Evolutionary conservation across 208 protist species (phyloP), one percentile per base, ranked within the genome.

Genomic region (Leishmania gerbilli): DNA sequence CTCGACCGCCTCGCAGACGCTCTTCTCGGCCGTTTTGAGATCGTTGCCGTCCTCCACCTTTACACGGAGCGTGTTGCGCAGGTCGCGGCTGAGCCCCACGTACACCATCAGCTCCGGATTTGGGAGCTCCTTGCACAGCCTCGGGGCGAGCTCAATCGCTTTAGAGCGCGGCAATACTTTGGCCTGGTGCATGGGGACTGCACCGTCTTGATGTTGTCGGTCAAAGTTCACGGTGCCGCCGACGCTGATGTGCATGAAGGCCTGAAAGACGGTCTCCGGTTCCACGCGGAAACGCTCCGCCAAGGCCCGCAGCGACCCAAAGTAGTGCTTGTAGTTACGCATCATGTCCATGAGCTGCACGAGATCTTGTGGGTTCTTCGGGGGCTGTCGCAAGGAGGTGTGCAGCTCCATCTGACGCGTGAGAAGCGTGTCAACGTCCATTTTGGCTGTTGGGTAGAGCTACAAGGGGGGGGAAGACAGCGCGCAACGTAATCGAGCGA

Each of bases 41-140:
- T 98, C 95, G 80, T 95, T 97, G 31, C 84, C 88, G 82, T 97
- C 95, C 78, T 98, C 93, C 3, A 97, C 89, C 79, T 98, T 98
- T 31, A 98, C 92, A 19, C 94, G 92, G 62, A 97, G 76, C 1
- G 90, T 85, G 31, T 84, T 83, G 53, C 95, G 94, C 37, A 96
- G 85, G 69, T 88, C 87, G 40, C 93, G 90, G 76, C 90, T 89
- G 19, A 92, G 77, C 19, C 81, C 87, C 3, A 97, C 92, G 82
- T 92, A 95, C 53, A 87, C 83, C 89, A 92, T 88, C 15, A 98
- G 82, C 68, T 94, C 87, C 64, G 82, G 79, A 71, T 82, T 85
- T 17, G 92, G 83, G 17, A 97, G 55, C 42, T 79, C 81, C 27
- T 85, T 81, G 19, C 90, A 91, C n/a, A 96, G 77, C 40, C 49